phyloP scores from a whole-genome alignment of 306 rosid genomes.

The Canavalia ensiformis region DNA sequence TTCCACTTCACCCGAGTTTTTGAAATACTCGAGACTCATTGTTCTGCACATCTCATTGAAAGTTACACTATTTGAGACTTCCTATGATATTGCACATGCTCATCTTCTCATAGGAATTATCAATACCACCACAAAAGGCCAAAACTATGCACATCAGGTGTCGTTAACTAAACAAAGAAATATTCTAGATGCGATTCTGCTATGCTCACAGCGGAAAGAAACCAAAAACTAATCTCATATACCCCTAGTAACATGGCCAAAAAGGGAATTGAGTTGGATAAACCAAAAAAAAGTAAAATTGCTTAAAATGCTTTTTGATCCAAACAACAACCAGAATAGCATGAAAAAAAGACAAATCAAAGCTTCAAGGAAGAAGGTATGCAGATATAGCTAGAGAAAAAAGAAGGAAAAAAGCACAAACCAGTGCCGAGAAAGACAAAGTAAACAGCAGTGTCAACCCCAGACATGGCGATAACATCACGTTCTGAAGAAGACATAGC shows the following conservation, averaged over 20 bases:
- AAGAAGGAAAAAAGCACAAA: conserved; percentile 35
- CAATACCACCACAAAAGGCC: background rate
- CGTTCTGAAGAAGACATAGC: conserved; percentile 74
- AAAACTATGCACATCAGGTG: background rate
- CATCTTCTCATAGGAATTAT: background rate
- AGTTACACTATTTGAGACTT: background rate
- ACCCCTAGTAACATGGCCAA: background rate
- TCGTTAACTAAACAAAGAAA: conserved; percentile 6
- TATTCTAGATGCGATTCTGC: background rate
- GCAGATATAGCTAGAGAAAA: background rate
- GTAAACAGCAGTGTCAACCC: conserved; percentile 94
- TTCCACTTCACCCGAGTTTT: conserved; percentile 3
- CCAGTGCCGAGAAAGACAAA: conserved; percentile 87
- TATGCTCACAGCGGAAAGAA: too few relatives aligned
- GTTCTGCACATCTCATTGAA: background rate
- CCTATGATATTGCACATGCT: background rate
- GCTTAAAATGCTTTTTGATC: background rate
- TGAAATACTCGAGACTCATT: background rate
- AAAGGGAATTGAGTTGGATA: too few relatives aligned
- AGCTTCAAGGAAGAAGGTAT: background rate
- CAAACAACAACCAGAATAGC: conserved; percentile 18
- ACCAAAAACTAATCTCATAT: background rate
- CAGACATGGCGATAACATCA: conserved; percentile 77
- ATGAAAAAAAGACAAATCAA: background rate
- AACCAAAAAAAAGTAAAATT: background rate